These are phyloP conservation scores for Clonostachys rhizophaga DNA, from an alignment of 2,329 filamentous ascomycete genomes.

Conservation along the genomic window DNA sequence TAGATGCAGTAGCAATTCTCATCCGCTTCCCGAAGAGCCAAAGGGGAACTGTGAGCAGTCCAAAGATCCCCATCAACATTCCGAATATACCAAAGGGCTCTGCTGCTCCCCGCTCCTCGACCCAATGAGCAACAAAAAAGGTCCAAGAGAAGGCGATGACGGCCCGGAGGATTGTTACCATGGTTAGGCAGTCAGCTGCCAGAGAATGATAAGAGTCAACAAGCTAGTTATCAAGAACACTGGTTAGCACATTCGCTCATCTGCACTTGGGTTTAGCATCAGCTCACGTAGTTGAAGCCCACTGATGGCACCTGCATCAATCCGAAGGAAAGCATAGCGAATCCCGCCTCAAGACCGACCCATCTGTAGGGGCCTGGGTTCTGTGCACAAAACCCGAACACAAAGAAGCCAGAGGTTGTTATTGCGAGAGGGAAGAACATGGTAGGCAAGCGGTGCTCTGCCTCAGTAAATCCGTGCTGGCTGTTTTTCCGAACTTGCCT, in stretches of 20 bases:
- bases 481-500: constrained; percentile 8
- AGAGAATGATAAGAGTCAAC: constrained; percentile 43
- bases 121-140: constrained; percentile 46
- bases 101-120: constrained; percentile 31
- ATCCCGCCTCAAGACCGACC: constrained; percentile 25
- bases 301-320: constrained; percentile 30
- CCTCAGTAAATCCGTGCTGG: constrained; percentile 20
- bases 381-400: constrained; percentile 30
- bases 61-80: constrained; percentile 44
- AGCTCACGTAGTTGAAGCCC: constrained; percentile 31
- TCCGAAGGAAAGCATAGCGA: constrained; percentile 28
- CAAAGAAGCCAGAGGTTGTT: constrained; percentile 21
- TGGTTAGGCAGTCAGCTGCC: constrained; percentile 47
- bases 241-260: too few relatives aligned
- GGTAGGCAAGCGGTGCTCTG: constrained; percentile 21
- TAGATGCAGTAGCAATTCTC: constrained; percentile 21
- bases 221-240: constrained; percentile 19
- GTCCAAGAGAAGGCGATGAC: constrained; percentile 49
- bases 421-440: constrained; percentile 20
- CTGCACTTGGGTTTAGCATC: neutral
- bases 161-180: constrained; percentile 41
- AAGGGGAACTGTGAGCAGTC: constrained; percentile 24
- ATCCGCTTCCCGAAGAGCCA: constrained; percentile 26
- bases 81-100: constrained; percentile 48
- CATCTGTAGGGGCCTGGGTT: constrained; percentile 18